phyloP scores from a whole-genome alignment of 108 stramenopile genomes.

The Craspedostauros australis region DNA sequence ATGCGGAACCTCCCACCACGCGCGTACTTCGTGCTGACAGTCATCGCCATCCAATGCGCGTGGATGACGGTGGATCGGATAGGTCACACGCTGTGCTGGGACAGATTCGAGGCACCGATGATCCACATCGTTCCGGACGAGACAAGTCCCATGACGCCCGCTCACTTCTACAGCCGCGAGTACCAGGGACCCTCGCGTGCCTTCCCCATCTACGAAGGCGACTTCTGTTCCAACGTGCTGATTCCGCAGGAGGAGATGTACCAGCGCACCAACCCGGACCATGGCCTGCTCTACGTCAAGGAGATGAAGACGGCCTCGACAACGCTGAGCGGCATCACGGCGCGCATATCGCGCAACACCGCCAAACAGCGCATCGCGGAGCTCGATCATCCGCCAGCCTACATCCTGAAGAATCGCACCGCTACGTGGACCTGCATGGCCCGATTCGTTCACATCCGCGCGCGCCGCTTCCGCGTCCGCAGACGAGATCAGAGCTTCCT shows the following conservation, averaged over 20 bases:
- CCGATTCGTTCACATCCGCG: constrained; percentile 9
- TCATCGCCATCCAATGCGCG: constrained; percentile 9
- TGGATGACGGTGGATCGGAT: constrained; percentile 17
- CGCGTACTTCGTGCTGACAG: no score
- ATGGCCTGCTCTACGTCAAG: constrained; percentile 25
- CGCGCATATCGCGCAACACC: constrained; percentile 17
- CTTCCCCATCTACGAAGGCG: constrained; percentile 8
- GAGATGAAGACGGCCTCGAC: constrained; percentile 21
- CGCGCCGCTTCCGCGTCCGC: constrained; percentile 11
- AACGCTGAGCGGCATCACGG: constrained; percentile 23
- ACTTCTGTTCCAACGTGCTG: constrained; percentile 27
- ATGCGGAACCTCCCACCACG: no score
- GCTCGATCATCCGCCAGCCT: no score
- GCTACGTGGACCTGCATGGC: constrained; percentile 10
- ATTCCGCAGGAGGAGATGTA: not conserved
- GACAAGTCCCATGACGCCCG: constrained; percentile 23
- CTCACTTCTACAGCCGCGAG: constrained; percentile 1
- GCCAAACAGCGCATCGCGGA: constrained; percentile 4
- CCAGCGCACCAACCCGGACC: constrained; percentile 3
- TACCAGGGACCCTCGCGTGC: constrained; percentile 21
- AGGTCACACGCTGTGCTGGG: constrained; percentile 2
- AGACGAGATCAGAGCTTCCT: constrained; percentile 16
- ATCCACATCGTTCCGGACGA: constrained; percentile 6
- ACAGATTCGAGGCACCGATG: not conserved
- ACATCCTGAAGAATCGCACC: not conserved